Conservation (phyloP, 306 rosid genomes). For the Alnus glutinosa region DNA sequence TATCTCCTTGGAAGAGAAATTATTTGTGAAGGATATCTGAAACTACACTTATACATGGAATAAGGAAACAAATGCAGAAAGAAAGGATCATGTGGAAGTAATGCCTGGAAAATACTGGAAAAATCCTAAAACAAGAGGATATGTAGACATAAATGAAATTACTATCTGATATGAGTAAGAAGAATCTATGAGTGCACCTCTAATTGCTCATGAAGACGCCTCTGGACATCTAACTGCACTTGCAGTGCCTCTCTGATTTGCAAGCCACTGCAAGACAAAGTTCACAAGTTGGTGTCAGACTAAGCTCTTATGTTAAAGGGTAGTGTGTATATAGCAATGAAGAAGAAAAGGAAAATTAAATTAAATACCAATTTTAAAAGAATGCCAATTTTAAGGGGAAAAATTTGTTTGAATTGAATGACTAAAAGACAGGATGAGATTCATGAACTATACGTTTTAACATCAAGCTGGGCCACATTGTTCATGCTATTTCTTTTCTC, state of each 20-base stretch:
- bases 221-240: conserved; percentile 85
- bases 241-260: conserved; percentile 90
- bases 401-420: neutral
- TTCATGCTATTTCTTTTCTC: conserved; percentile 49
- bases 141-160: neutral
- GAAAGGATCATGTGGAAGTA: neutral
- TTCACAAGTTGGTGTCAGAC: conserved; percentile 4
- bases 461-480: conserved; percentile 51
- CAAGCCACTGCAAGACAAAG: conserved; percentile 51
- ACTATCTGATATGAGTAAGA: neutral
- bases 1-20: neutral
- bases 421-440: neutral
- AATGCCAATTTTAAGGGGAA: conserved; percentile 4
- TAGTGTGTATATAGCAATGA: neutral
- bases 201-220: conserved; percentile 86
- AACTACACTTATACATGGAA: neutral
- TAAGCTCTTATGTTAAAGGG: neutral
- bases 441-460: conserved; percentile 53
- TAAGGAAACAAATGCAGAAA: neutral
- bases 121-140: neutral
- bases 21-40: neutral
- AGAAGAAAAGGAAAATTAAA: conserved; percentile 4
- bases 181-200: conserved; percentile 55
- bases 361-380: neutral
- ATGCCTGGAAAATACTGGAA: neutral